Percentiles rank a stretch among this genome's conserved stretches.
Conservation (phyloP, 2,329 filamentous ascomycete species). For the Sphaerulina vaccinii region DNA sequence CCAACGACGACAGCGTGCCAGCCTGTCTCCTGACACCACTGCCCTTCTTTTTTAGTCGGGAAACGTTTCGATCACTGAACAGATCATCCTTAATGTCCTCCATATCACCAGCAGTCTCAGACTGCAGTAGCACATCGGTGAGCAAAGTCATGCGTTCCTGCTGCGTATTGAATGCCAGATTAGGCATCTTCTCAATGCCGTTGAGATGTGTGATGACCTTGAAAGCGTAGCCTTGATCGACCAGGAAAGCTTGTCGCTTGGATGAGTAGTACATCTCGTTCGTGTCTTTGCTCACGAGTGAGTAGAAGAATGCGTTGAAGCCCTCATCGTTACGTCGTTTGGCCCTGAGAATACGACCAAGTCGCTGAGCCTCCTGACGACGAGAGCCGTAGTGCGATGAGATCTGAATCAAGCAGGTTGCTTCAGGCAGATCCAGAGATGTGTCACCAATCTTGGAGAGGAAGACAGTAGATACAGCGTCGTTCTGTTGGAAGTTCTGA, state of each 20-base stretch:
- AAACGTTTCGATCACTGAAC: constrained; percentile 57
- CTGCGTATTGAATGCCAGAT: constrained; percentile 75
- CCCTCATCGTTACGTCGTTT: constrained; percentile 96
- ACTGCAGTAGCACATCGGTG: constrained; percentile 84
- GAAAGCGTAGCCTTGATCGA: constrained; percentile 98
- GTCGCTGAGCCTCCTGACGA: constrained; percentile 89
- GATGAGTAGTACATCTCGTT: constrained; percentile 98
- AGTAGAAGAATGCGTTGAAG: constrained; percentile 99
- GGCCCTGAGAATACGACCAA: constrained; percentile 89
- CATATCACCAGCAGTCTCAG: constrained; percentile 69
- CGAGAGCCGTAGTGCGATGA: constrained; percentile 97
- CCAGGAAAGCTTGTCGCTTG: constrained; percentile 92
- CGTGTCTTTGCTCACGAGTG: constrained; percentile 93
- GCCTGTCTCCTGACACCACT: constrained; percentile 74
- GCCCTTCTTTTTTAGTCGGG: constrained; percentile 42
- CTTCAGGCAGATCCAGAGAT: constrained; percentile 93
- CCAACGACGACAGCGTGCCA: constrained; percentile 79
- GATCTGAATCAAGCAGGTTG: constrained; percentile 94
- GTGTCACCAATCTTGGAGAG: constrained; percentile 97
- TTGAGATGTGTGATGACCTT: constrained; percentile 96
- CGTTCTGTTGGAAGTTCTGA: constrained; percentile 93
- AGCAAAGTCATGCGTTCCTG: constrained; percentile 81
- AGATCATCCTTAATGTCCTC: constrained; percentile 70
- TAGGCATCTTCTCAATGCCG: constrained; percentile 80
- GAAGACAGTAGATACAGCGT: constrained; percentile 87